phyloP scores from a whole-genome alignment of 495 filamentous ascomycete genomes.

The Aspergillus baeticus region DNA sequence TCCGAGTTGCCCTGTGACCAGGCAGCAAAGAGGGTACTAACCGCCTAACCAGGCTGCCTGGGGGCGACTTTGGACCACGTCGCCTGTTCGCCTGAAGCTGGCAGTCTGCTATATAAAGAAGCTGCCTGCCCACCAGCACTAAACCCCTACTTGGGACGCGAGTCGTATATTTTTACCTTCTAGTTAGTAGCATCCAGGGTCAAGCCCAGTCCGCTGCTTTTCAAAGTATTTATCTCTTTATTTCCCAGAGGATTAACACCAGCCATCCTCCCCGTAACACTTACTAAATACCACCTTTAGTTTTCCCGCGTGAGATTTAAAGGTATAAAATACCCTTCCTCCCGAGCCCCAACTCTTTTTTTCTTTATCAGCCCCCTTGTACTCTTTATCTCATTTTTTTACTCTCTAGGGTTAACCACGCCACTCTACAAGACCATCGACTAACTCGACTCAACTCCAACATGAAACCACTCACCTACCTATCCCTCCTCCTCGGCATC shows the following conservation, averaged over 20 bases:
- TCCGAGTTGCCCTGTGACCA: conserved; percentile 15
- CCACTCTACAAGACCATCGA: conserved; percentile 13
- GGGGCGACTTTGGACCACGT: conserved; percentile 16
- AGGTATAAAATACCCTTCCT: conserved; percentile 16
- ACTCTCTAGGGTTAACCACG: conserved; percentile 14
- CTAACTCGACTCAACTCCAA: conserved; percentile 15
- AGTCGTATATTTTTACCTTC: conserved; percentile 8
- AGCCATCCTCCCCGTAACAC: conserved; percentile 11
- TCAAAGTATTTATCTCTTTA: conserved; percentile 10
- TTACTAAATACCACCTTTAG: conserved; percentile 11
- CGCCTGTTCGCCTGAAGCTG: conserved; percentile 11
- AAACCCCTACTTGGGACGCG: not conserved
- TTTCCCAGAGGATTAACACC: conserved; percentile 14
- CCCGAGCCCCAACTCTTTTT: conserved; percentile 11
- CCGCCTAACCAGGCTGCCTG: conserved; percentile 18
- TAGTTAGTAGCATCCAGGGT: conserved; percentile 13
- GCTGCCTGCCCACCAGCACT: conserved; percentile 11
- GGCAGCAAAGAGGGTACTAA: conserved; percentile 18
- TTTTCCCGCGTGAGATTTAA: conserved; percentile 16
- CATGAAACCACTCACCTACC: conserved; percentile 21
- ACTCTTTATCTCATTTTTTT: conserved; percentile 10
- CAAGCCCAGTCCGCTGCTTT: conserved; percentile 17
- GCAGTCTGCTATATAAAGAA: conserved; percentile 18
- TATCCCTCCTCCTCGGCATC: conserved; percentile 20
- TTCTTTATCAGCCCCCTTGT: conserved; percentile 11